phyloP scores from a whole-genome alignment of 1,139 yeast species.

The Scheffersomyces cryptocercus region DNA sequence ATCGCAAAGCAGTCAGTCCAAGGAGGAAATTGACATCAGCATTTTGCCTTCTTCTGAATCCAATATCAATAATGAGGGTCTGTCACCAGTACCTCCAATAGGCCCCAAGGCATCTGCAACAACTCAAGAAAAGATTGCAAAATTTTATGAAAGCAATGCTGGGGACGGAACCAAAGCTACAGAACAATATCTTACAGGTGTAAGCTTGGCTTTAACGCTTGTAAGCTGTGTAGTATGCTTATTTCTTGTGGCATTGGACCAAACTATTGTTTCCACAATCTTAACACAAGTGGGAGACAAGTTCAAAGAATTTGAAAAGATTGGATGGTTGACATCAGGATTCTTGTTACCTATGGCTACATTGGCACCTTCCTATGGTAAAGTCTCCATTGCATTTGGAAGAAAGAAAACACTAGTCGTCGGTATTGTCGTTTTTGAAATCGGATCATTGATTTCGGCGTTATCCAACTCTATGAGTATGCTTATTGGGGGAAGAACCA shows the following conservation, averaged over 20 bases:
- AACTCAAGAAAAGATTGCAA: constrained; percentile 5
- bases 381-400: constrained; percentile 61
- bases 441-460: constrained; percentile 65
- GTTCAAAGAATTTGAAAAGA: constrained; percentile 53
- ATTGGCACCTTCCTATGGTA: constrained; percentile 61
- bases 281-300: constrained; percentile 55
- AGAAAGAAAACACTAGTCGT: constrained; percentile 51
- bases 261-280: constrained; percentile 63
- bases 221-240: constrained; percentile 49
- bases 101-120: too few relatives aligned
- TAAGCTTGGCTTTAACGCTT: constrained; percentile 40
- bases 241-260: constrained; percentile 66
- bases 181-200: constrained; percentile 52
- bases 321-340: constrained; percentile 65
- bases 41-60: too few relatives aligned
- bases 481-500: constrained; percentile 68
- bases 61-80: too few relatives aligned
- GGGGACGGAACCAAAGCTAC: constrained; percentile 57
- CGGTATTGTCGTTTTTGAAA: constrained; percentile 57
- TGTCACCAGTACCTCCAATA: too few relatives aligned
- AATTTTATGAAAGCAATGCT: constrained; percentile 46
- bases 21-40: too few relatives aligned
- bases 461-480: constrained; percentile 56
- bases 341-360: constrained; percentile 62
- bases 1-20: too few relatives aligned